phyloP scores from a whole-genome alignment of 495 filamentous ascomycete genomes.

The Penicillium ochrochloron region DNA sequence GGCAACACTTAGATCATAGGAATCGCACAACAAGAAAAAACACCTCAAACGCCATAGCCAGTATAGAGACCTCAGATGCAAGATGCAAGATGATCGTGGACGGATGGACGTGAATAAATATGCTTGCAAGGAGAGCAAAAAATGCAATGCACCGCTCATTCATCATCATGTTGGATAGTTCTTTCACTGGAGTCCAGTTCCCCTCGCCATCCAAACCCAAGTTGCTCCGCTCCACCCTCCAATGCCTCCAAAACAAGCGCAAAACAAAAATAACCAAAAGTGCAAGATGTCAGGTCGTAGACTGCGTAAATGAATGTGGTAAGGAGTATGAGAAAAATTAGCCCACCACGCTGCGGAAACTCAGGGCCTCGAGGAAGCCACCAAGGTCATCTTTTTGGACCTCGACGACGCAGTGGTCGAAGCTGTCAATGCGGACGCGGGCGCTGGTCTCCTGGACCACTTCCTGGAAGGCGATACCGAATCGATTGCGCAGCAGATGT shows the following conservation, averaged over 20 bases:
- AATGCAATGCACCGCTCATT: constrained; percentile 28
- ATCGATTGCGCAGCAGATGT: constrained; percentile 78
- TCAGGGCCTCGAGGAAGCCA: constrained; percentile 89
- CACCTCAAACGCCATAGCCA: constrained; percentile 28
- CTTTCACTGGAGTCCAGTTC: constrained; percentile 21
- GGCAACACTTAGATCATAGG: constrained; percentile 25
- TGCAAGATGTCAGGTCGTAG: constrained; percentile 35
- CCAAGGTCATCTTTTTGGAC: constrained; percentile 93
- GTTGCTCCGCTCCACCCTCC: constrained; percentile 16
- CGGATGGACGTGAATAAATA: constrained; percentile 17
- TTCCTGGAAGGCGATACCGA: constrained; percentile 94
- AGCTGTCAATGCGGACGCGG: constrained; percentile 89
- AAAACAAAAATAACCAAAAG: constrained; percentile 24
- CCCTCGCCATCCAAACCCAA: constrained; percentile 12
- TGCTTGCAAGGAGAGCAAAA: constrained; percentile 23
- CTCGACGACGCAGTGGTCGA: constrained; percentile 96
- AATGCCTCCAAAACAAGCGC: constrained; percentile 19
- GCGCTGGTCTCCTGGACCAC: constrained; percentile 91
- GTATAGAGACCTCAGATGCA: constrained; percentile 33
- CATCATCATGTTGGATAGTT: constrained; percentile 18
- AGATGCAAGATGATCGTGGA: constrained; percentile 27
- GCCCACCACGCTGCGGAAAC: constrained; percentile 89
- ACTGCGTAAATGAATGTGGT: constrained; percentile 34
- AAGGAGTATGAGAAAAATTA: constrained; percentile 40
- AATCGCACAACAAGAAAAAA: constrained; percentile 17